These are phyloP conservation scores for Pseudocohnilembus persalinus DNA, from an alignment of 169 alveolate genomes.

Conservation along the genomic window DNA sequence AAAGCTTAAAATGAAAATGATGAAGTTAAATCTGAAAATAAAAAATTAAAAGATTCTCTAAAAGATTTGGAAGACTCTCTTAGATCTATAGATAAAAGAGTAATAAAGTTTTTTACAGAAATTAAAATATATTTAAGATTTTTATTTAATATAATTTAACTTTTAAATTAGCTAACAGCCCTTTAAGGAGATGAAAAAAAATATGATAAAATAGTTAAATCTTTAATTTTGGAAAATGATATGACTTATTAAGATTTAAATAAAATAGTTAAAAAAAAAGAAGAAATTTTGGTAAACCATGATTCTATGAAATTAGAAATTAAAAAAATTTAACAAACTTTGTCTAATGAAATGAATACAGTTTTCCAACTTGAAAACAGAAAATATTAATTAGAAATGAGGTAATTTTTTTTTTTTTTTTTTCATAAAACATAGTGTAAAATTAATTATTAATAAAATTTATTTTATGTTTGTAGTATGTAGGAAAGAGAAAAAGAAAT, in stretches of 20 bases:
- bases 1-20: slow-evolving; percentile 76
- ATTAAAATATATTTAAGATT: not conserved
- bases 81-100: slow-evolving; percentile 76
- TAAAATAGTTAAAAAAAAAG: slow-evolving; percentile 79
- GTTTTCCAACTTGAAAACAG: slow-evolving; percentile 86
- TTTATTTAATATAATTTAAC: too few relatives aligned
- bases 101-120: not conserved
- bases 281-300: slow-evolving; percentile 90
- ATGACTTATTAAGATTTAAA: slow-evolving; percentile 84
- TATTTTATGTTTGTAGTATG: slow-evolving; percentile 36
- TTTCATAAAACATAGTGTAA: not conserved
- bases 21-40: slow-evolving; percentile 65
- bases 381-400: slow-evolving; percentile 85
- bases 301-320: slow-evolving; percentile 92
- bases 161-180: slow-evolving; percentile 1
- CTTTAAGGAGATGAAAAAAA: slow-evolving; percentile 61
- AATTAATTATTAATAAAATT: not conserved
- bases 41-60: slow-evolving; percentile 61
- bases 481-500: slow-evolving; percentile 89
- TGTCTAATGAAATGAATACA: slow-evolving; percentile 85
- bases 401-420: not conserved
- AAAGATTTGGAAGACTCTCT: slow-evolving; percentile 80
- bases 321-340: slow-evolving; percentile 84
- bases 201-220: slow-evolving; percentile 68
- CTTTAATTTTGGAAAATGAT: slow-evolving; percentile 84